These are phyloP conservation scores for Dendrobium officinale DNA, from an alignment of 106 monocot genomes.

Conservation along the genomic window DNA sequence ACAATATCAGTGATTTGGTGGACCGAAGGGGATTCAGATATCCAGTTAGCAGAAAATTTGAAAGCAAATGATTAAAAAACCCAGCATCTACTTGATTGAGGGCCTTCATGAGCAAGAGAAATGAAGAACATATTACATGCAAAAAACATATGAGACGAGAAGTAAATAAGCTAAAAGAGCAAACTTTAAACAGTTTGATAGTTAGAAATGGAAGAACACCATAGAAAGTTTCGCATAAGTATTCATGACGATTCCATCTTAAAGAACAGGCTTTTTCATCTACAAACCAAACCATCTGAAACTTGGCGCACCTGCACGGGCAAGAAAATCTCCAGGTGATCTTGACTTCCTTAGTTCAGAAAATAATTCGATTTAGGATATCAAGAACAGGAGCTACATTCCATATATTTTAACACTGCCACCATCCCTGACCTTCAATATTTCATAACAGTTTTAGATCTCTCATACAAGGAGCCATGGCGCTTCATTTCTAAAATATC, in stretches of 20 bases:
- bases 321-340: not conserved
- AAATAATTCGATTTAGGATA: not conserved
- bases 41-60: no score
- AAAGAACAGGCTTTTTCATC: not conserved
- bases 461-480: not conserved
- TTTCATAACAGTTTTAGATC: not conserved
- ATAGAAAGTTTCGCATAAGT: not conserved
- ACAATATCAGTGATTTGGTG: no score
- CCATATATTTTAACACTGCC: not conserved
- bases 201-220: not conserved
- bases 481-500: no score
- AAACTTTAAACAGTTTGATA: not conserved
- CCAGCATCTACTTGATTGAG: no score
- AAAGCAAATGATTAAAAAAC: no score
- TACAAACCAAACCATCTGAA: slow-evolving; percentile 1
- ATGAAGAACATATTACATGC: no score
- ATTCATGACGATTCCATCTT: not conserved
- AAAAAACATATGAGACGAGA: no score
- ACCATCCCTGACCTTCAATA: no score
- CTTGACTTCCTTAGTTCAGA: not conserved
- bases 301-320: not conserved
- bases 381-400: not conserved
- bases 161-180: not conserved
- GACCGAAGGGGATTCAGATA: no score
- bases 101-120: no score